phyloP scores from a whole-genome alignment of 1,139 yeast genomes.

The Chernovozyma sophiae-reginae region DNA sequence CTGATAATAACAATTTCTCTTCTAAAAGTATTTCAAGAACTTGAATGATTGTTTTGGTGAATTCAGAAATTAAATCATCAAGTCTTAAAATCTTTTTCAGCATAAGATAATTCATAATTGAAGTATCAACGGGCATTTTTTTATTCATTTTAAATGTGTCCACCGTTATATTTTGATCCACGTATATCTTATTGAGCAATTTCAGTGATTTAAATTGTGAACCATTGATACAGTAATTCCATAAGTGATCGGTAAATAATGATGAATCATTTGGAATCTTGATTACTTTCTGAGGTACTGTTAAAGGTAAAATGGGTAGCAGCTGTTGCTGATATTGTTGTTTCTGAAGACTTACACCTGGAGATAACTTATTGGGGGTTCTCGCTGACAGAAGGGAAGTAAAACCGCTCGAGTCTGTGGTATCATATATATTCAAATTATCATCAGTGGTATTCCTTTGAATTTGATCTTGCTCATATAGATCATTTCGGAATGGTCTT shows the following conservation, averaged over 20 bases:
- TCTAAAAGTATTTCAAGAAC: constrained; percentile 24
- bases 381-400: background rate
- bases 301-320: background rate
- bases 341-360: background rate
- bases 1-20: constrained; percentile 26
- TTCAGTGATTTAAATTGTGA: constrained; percentile 44
- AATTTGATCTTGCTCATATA: background rate
- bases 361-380: background rate
- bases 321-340: constrained; percentile 1
- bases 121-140: constrained; percentile 29
- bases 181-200: constrained; percentile 44
- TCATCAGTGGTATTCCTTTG: background rate
- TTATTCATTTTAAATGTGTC: constrained; percentile 26
- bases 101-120: constrained; percentile 35
- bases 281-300: constrained; percentile 15
- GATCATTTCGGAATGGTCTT: background rate
- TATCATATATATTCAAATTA: background rate
- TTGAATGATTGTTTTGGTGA: constrained; percentile 37
- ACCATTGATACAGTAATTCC: constrained; percentile 48
- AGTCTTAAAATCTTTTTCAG: constrained; percentile 38
- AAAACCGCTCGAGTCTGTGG: background rate
- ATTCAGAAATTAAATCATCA: constrained; percentile 38
- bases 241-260: constrained; percentile 31
- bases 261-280: constrained; percentile 32
- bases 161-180: constrained; percentile 30